These are phyloP conservation scores for Periconia sp. DNA, from an alignment of 2,329 filamentous ascomycete genomes.

Conservation along the genomic window DNA sequence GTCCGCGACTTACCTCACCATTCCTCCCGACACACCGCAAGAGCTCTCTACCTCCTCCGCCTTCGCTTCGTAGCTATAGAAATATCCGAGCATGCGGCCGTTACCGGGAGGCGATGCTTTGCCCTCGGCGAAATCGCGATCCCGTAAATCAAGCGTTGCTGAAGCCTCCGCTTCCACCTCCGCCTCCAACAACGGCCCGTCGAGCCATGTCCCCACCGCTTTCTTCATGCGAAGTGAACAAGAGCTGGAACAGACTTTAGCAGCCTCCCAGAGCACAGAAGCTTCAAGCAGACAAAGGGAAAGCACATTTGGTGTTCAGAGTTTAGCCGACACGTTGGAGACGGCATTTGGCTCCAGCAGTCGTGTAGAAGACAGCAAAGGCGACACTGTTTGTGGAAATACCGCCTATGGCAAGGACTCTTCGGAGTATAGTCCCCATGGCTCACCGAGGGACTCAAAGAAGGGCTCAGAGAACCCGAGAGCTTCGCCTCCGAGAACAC, in stretches of 20 bases:
- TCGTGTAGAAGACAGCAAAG: conserved; percentile 26
- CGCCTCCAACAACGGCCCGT: conserved; percentile 24
- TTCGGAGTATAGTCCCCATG: conserved; percentile 27
- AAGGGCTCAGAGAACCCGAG: conserved; percentile 26
- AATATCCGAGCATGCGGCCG: conserved; percentile 36
- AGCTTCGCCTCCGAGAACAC: conserved; percentile 24
- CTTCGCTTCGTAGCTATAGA: conserved; percentile 1
- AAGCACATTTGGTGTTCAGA: conserved; percentile 63
- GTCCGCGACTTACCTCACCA: conserved; percentile 3
- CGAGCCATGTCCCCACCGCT: conserved; percentile 56
- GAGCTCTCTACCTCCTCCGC: not conserved
- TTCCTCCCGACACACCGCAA: conserved; percentile 1
- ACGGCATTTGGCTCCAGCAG: conserved; percentile 46
- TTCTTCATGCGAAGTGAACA: conserved; percentile 66
- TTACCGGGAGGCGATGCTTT: conserved; percentile 44
- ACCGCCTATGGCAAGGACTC: conserved; percentile 39
- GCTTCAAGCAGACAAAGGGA: conserved; percentile 36
- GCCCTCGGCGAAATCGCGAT: conserved; percentile 37
- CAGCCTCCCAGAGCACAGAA: conserved; percentile 26
- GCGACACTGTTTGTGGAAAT: conserved; percentile 28
- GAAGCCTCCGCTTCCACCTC: conserved; percentile 24
- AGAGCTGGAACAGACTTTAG: conserved; percentile 52
- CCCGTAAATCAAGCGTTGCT: conserved; percentile 47
- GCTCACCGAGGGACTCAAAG: conserved; percentile 23
- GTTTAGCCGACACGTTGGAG: conserved; percentile 60